Conservation (phyloP, 2,329 filamentous ascomycete genomes). For the Nakataea oryzae region DNA sequence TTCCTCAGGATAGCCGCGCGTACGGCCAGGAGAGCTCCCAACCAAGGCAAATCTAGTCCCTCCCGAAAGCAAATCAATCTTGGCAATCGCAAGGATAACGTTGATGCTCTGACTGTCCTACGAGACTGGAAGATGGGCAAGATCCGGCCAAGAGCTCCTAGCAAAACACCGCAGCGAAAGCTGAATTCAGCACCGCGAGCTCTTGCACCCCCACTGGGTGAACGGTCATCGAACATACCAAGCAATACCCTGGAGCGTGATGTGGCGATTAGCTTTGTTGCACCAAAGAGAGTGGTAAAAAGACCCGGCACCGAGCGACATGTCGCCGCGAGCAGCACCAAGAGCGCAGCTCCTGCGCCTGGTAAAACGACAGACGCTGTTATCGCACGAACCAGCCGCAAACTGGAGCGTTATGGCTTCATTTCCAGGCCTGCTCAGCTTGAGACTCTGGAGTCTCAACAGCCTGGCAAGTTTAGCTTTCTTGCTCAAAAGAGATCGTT, state of each 20-base stretch:
- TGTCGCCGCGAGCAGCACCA: neutral
- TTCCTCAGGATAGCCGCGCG: slow-evolving; percentile 55
- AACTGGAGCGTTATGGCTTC: neutral
- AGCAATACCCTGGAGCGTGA: neutral
- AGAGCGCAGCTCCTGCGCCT: neutral
- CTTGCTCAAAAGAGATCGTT: slow-evolving; percentile 39
- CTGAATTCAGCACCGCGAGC: neutral
- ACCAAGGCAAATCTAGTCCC: slow-evolving; percentile 45
- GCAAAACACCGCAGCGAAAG: slow-evolving; percentile 1
- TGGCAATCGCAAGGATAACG: slow-evolving; percentile 49
- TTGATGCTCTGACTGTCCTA: slow-evolving; percentile 43
- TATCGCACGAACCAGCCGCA: neutral
- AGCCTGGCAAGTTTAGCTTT: slow-evolving; percentile 26
- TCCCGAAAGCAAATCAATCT: slow-evolving; percentile 46
- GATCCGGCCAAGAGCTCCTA: slow-evolving; percentile 27
- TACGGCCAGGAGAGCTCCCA: slow-evolving; percentile 33
- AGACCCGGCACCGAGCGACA: neutral
- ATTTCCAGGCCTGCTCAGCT: slow-evolving; percentile 41
- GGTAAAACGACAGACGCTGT: neutral
- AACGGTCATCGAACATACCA: neutral
- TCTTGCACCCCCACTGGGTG: neutral
- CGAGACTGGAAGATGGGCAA: slow-evolving; percentile 44
- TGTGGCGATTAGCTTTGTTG: neutral
- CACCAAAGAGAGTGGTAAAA: neutral
- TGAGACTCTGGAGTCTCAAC: slow-evolving; percentile 31